Percentiles rank a stretch among this genome's conserved stretches.
Conservation (phyloP, 805 yeast genomes). For the Wickerhamiella musiphila region DNA sequence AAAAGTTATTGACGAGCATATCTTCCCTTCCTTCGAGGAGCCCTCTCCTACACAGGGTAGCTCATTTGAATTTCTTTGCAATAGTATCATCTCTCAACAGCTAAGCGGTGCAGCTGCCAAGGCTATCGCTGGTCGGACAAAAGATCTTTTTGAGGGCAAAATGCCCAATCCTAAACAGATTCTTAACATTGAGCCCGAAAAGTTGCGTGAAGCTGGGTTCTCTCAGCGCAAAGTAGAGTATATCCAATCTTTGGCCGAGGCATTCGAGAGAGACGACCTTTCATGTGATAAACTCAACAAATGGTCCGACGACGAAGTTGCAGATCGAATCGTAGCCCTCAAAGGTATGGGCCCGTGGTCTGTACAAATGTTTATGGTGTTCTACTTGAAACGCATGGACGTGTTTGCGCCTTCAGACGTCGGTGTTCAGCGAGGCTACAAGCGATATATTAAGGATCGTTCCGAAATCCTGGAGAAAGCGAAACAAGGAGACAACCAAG, state of each 20-base stretch:
- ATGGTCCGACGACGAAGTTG: conserved; percentile 19
- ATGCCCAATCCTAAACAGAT: conserved; percentile 40
- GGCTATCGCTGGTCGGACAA: conserved; percentile 38
- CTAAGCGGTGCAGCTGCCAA: conserved; percentile 55
- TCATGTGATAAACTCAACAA: conserved; percentile 15
- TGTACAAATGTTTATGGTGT: conserved; percentile 70
- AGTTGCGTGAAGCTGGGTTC: conserved; percentile 47
- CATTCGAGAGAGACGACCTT: conserved; percentile 14
- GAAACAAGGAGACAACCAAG: conserved; percentile 22
- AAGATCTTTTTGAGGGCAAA: conserved; percentile 20
- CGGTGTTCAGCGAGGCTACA: conserved; percentile 71
- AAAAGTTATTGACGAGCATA: conserved; percentile 5
- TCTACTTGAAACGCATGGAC: conserved; percentile 48
- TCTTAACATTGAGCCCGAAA: conserved; percentile 26
- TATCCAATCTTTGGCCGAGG: conserved; percentile 38
- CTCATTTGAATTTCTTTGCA: conserved; percentile 13
- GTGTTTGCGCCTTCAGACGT: conserved; percentile 65
- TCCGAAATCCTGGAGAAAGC: conserved; percentile 20
- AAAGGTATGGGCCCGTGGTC: conserved; percentile 45
- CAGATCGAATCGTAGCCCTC: conserved; percentile 17
- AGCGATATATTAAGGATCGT: conserved; percentile 34
- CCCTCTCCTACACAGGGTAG: conserved; percentile 6
- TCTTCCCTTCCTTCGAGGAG: conserved; percentile 11
- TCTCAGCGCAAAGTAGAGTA: conserved; percentile 53
- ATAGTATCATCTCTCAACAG: conserved; percentile 22